Conservation (phyloP, 306 rosid species). For the Albizia julibrissin region DNA sequence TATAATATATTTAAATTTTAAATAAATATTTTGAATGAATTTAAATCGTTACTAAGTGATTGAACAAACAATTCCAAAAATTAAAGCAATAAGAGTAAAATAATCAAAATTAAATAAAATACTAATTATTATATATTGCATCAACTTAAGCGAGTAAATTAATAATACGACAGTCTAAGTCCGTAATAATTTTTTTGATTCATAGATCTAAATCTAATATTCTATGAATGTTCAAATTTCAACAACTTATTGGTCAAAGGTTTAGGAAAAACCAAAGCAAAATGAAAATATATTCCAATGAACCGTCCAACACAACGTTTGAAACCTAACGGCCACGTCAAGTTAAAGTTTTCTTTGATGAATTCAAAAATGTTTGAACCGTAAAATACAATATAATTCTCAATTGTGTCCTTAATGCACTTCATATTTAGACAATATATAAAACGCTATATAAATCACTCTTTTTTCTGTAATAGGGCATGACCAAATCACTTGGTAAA, state of each 20-base stretch:
- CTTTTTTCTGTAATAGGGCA: not conserved
- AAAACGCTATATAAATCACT: not conserved
- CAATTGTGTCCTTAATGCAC: not conserved
- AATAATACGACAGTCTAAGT: not conserved
- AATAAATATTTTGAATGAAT: too few relatives aligned
- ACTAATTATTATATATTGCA: not conserved
- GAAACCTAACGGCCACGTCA: conserved; percentile 14
- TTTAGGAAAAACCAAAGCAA: not conserved
- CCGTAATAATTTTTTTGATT: too few relatives aligned
- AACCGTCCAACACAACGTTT: not conserved
- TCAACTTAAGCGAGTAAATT: not conserved
- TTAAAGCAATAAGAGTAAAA: not conserved
- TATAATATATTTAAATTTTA: too few relatives aligned
- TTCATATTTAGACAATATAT: conserved; percentile 8
- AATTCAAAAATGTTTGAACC: not conserved
- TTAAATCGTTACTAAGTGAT: not conserved
- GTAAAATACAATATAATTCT: not conserved
- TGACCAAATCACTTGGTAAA: not conserved
- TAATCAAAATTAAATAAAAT: not conserved
- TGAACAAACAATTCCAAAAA: not conserved
- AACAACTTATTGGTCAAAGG: not conserved
- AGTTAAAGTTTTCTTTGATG: not conserved
- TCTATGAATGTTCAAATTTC: not conserved
- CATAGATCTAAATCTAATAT: not conserved
- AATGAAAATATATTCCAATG: not conserved